A percentile compares a stretch with the other conserved stretches of the same genome.
These are phyloP conservation scores for Capsicum baccatum DNA, from an alignment of 257 asterid species.

Conservation along the genomic window DNA sequence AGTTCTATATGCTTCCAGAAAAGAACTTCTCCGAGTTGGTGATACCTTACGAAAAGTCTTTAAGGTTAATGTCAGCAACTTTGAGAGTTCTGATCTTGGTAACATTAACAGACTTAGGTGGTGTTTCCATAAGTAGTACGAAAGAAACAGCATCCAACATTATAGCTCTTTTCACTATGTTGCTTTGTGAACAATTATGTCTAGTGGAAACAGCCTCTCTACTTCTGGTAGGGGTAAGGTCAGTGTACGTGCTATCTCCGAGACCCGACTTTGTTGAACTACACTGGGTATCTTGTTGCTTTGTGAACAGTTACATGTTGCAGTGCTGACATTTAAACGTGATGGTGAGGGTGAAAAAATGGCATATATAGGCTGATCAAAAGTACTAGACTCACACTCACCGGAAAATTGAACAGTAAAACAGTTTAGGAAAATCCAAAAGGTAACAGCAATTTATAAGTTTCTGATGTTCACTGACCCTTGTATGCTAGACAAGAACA, in stretches of 20 bases:
- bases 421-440: background rate
- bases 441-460: background rate
- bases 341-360: background rate
- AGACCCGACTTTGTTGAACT: too few relatives aligned
- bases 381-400: background rate
- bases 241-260: too few relatives aligned
- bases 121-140: background rate
- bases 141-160: background rate
- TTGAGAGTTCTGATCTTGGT: constrained; percentile 4
- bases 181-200: background rate
- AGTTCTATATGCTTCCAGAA: background rate
- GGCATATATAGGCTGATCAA: background rate
- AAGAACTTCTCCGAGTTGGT: background rate
- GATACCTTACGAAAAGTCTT: background rate
- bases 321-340: background rate
- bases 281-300: too few relatives aligned
- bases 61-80: constrained; percentile 14
- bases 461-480: background rate
- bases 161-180: background rate
- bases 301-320: background rate
- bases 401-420: background rate
- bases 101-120: background rate
- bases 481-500: background rate
- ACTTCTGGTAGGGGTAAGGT: too few relatives aligned
- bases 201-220: too few relatives aligned